Evolutionary conservation across 2,329 filamentous ascomycete species (phyloP), one percentile per base, ranked within the genome.

Genomic region (Alternaria gansuensis): DNA sequence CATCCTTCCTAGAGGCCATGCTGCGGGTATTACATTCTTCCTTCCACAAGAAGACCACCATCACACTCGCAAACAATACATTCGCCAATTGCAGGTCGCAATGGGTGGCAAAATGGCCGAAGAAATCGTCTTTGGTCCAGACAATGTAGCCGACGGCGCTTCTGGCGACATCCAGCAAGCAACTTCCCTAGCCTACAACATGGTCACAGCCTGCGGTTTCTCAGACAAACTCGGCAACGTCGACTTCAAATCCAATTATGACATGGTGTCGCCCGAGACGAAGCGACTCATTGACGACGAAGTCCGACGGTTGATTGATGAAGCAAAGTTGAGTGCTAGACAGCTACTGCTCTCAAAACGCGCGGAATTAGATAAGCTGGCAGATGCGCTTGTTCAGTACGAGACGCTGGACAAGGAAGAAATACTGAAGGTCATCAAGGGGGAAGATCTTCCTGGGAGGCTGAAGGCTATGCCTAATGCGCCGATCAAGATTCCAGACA

Each of bases 141-240:
- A 97, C 67, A 90, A 92, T 67, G 93, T 98, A 39, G 96, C 93
- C 0, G 94, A 90, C 66, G 95, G 95, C 64, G 93, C 93, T 55
- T 90, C 90, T 52, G 85, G 85, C 53, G 95, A 99, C 78, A 88
- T 99, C 44, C 85, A 91, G 77, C 82, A 83, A 63, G 95, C 95
- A 7, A 99, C 95, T 1, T 83, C 86, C 39, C 83, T 92, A 14
- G 93, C 94, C 2, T 96, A 93, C 79, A 84, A 86, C 63, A 95
- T 99, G 88, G 90, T 99, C 9, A 95, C 93, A 5, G 84, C 87
- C 59, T 90, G 92, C 62, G 95, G 95, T 69, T 98, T 98, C 90
- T 97, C 92, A 2, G 86, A 89, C 54, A 86, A 86, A 60, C 85
- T 99, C 0, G 95, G 95, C 45, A 95, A 96, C 64, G 90, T 99